Evolutionary conservation across 2,329 filamentous ascomycete species (phyloP), one percentile per base, ranked within the genome.

Genomic region (Fusarium verticillioides): DNA sequence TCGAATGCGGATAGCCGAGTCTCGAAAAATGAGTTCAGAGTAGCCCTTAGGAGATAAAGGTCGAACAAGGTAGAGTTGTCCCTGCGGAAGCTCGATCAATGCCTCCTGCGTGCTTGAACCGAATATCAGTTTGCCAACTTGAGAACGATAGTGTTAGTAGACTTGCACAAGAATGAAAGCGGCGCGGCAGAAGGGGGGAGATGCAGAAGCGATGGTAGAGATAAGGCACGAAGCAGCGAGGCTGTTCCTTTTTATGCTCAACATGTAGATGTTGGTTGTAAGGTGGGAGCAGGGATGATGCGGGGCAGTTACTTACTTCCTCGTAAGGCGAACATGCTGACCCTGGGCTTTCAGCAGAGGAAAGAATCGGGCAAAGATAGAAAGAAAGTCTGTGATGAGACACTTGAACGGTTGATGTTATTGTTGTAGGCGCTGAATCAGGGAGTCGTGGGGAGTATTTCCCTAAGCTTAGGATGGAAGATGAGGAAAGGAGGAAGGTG

Each of bases 1-100:
- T 74, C 97, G 93, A 79, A 99, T 97, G 72, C 93, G 94, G 60
- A 96, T 94, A 52, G 94, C 93, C 43, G 95, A 93, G 90, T 99
- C 96, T 83, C 96, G 97, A 88, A 98, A 99, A 83, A 99, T 97
- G 81, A 98, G 94, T 83, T 99, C 96, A 4, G 96, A 98, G 82
- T 98, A 98, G 75, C 96, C 96, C 83, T 99, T 99, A 64, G 96
- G 95, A 12, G 96, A 98, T 56, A 94, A 90, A 16, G 96, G 96
- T 78, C 96, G 94, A 78, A 99, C 96, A 76, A 99, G 92, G 83
- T 98, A 99, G 49, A 99, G 94, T 83, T 98, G 95, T 80, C 96
- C 96, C 83, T 98, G 95, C 21, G 95, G 91, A 47, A 99, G 92
- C 81, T 98, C 95, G 83, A 97, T 94, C 80, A 99, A 91, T 53